Base-by-base conservation (phyloP, 495 filamentous ascomycete genomes). In the Xylaria cubensis region DNA sequence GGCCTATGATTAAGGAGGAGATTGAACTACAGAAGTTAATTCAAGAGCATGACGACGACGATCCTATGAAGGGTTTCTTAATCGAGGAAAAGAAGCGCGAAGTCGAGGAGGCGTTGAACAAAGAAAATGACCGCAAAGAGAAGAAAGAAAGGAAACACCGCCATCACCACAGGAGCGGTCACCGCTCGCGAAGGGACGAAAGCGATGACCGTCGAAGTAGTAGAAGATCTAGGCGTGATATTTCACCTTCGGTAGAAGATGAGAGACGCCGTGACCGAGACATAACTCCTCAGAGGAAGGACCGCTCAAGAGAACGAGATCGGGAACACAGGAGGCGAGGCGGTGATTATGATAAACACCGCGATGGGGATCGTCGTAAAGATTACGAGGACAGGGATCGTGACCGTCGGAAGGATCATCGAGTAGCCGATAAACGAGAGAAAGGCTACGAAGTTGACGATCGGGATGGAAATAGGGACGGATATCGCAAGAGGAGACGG, bases 1-100 rank as follows among this genome's bases (percentile, higher is more conserved):
- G 80, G 64, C 80, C 83, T 50, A 84, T 83, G 84, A 75, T 88
- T 70, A 84, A 85, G 73, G 84, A 91, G 74, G 95, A 98, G 81
- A 84, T 82, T 56, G 95, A 98, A 78, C 78, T 98, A 56, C 88
- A 87, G 69, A 88, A 90, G 65, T 77, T 98, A 75, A 90, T 96
- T 21, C 81, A 86, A 71, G 90, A 94, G 24, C 92, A 97, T 73
- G 95, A 98, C 74, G 95, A 98, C 29, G 96, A 98, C 75, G 95
- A 99, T 82, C 95, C 96, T 2, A 98, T 98, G 96, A 98, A 97
- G 82, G 89, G 89, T 64, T 97, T 92, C 78, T 80, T 97, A 63
- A 87, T 98, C 32, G 85, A 94, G 56, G 92, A 96, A 83, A 97
- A 97, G 87, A 93, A 91, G 77, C 92, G 94, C 73, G 93, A 97